phyloP scores from a whole-genome alignment of 345 rosid genomes.

The Alliaria petiolata region DNA sequence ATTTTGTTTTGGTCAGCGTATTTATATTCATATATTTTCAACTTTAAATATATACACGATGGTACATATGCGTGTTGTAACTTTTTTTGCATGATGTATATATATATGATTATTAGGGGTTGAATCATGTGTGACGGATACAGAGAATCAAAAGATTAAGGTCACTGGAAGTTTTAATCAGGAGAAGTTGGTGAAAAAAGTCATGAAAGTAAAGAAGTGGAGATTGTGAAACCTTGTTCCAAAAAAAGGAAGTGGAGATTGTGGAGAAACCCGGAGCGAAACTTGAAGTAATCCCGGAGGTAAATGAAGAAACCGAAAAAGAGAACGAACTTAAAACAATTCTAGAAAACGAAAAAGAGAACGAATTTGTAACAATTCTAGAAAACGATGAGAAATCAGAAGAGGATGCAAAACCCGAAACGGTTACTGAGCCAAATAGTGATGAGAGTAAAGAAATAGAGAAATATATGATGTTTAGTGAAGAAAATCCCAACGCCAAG shows the following conservation, averaged over 20 bases:
- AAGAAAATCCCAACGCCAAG: conserved; percentile 64
- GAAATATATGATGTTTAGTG: conserved; percentile 44
- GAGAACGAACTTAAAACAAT: background rate
- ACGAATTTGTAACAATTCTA: background rate
- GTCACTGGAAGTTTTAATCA: conserved; percentile 55
- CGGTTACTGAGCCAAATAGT: background rate
- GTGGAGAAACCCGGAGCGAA: background rate
- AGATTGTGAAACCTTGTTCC: too few species aligned
- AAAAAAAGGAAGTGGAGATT: too few species aligned
- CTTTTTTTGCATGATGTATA: background rate
- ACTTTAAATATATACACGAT: background rate
- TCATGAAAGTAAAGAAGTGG: conserved; percentile 40
- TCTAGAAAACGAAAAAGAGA: background rate
- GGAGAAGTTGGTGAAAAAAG: conserved; percentile 49
- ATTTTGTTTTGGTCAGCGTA: background rate
- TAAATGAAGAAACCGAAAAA: background rate
- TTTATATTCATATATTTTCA: background rate
- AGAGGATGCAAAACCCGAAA: background rate
- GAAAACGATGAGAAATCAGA: background rate
- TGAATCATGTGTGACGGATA: conserved; percentile 44
- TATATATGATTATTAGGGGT: conserved; percentile 66
- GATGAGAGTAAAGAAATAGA: conserved; percentile 26
- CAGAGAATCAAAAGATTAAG: conserved; percentile 43
- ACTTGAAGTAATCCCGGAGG: background rate
- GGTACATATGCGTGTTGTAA: conserved; percentile 1